Base-by-base conservation (phyloP, 1,284 basidiomycete genomes). In the Coniferiporia weirii region DNA sequence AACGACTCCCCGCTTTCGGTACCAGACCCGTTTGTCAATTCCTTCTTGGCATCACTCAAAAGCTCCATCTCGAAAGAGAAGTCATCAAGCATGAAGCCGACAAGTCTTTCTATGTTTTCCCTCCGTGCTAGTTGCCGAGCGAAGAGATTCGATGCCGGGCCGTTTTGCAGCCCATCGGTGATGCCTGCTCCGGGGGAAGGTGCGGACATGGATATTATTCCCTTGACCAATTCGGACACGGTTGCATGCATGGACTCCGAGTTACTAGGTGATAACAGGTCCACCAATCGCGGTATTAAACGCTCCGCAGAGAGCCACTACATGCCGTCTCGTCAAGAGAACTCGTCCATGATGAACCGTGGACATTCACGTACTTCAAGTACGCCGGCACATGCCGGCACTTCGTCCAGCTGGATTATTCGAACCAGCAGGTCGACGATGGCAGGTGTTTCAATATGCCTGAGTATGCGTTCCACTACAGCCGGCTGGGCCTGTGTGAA, bases 201-300 rank as follows among this genome's bases (percentile, higher is more conserved):
- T 1, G 94, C 91, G 17, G 94, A 93, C 76, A 98, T 90, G 22
- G 94, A 91, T 65, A 99, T 95, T 65, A 98, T 94, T 57, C 90
- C 89, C 72, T 97, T 97, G 68, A 99, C 84, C 54, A 98, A 82
- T 63, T 99, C 97, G 1, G 94, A 83, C 35, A 94, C 92, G 52
- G 95, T 87, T 32, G 85, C 82, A 72, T 99, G 96, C 60, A 91
- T 84, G 63, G 95, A 88, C 17, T 85, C 77, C 9, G 86, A 83
- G 61, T 93, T 78, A 9, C 80, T 72, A 0, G 97, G 94, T 0
- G 94, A 91, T 15, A 98, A 83, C 19, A 95, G 80, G 64, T 85
- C 84, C 61, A 98, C 83, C 44, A 98, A 81, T 49, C 85, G 84
- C 32, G 83, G 81, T 71, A 98, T 90, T 54, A 99, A 83, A 61